Conservation (phyloP, 2,329 filamentous ascomycete genomes). For the Ascochyta rabiei region DNA sequence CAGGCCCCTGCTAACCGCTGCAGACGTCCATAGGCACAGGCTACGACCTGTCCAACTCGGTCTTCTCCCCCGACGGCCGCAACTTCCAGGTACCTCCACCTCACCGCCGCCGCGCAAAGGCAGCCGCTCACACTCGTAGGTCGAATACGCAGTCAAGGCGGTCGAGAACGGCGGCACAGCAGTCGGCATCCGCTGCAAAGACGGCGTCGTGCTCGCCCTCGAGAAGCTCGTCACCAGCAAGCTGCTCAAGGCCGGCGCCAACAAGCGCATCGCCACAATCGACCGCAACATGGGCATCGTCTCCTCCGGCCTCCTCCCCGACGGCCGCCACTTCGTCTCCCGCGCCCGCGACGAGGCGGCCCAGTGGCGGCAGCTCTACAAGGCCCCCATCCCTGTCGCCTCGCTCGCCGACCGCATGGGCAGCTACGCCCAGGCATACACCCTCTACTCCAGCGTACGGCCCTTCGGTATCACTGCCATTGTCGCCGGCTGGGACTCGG, state of each 20-base stretch:
- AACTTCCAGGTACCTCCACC: slow-evolving; percentile 81
- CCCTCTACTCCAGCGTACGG: slow-evolving; percentile 93
- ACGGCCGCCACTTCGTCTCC: slow-evolving; percentile 93
- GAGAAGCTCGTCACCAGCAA: slow-evolving; percentile 98
- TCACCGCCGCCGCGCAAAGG: fast-evolving
- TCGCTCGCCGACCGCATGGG: slow-evolving; percentile 93
- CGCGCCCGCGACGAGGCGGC: slow-evolving; percentile 92
- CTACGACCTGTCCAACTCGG: slow-evolving; percentile 99
- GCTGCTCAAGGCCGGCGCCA: slow-evolving; percentile 90
- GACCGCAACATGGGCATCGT: slow-evolving; percentile 94
- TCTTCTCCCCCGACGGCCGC: slow-evolving; percentile 97
- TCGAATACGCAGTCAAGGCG: slow-evolving; percentile 97
- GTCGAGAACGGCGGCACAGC: slow-evolving; percentile 98
- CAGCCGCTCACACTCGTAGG: slow-evolving; percentile 49
- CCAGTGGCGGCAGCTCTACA: slow-evolving; percentile 91
- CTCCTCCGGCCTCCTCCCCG: slow-evolving; percentile 91
- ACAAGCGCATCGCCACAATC: slow-evolving; percentile 95
- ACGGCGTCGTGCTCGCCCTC: slow-evolving; percentile 92
- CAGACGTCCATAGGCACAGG: slow-evolving; percentile 99
- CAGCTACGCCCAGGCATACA: slow-evolving; percentile 95
- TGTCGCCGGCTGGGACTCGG: slow-evolving; percentile 89
- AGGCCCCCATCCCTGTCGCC: slow-evolving; percentile 86
- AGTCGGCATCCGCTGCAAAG: slow-evolving; percentile 94
- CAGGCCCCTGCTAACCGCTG: slow-evolving; percentile 26
- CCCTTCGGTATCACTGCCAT: slow-evolving; percentile 97